A percentile compares a stretch with the other conserved stretches of the same genome.
Conservation (phyloP, 148 eudicot genomes). For the Dysphania ambrosioides region DNA sequence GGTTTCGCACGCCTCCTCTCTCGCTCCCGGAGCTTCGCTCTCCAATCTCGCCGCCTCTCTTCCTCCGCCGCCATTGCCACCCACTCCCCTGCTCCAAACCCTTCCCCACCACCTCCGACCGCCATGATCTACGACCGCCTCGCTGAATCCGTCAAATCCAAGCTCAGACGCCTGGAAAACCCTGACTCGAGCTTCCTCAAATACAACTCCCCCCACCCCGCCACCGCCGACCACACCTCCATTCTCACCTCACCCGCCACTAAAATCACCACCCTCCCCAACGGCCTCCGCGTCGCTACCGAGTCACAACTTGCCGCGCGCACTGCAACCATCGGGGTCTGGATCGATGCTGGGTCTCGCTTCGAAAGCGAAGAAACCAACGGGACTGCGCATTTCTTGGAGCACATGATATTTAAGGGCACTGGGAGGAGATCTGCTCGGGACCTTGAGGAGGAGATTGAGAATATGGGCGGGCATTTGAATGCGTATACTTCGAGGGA, state of each 20-base stretch:
- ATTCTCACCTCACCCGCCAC: constrained; percentile 57
- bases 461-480: constrained; percentile 89
- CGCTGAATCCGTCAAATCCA: constrained; percentile 55
- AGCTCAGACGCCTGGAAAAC: constrained; percentile 42
- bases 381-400: constrained; percentile 75
- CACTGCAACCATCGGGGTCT: constrained; percentile 86
- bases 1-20: constrained; percentile 60
- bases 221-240: constrained; percentile 44
- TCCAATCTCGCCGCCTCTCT: constrained; percentile 30
- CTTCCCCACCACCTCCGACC: constrained; percentile 36
- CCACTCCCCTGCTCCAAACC: constrained; percentile 18
- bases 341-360: constrained; percentile 80
- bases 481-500: constrained; percentile 89
- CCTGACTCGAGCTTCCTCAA: constrained; percentile 59
- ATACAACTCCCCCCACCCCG: constrained; percentile 67
- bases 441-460: constrained; percentile 73
- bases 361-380: constrained; percentile 64
- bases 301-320: constrained; percentile 46
- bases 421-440: constrained; percentile 50
- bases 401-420: constrained; percentile 84
- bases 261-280: constrained; percentile 57
- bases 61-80: constrained; percentile 37
- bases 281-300: constrained; percentile 73
- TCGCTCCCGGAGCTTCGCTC: constrained; percentile 18
- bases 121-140: constrained; percentile 74